Evolutionary conservation across 2,329 filamentous ascomycete genomes (phyloP), one percentile per base, ranked within the genome.

Genomic region (Aspergillus sp.): DNA sequence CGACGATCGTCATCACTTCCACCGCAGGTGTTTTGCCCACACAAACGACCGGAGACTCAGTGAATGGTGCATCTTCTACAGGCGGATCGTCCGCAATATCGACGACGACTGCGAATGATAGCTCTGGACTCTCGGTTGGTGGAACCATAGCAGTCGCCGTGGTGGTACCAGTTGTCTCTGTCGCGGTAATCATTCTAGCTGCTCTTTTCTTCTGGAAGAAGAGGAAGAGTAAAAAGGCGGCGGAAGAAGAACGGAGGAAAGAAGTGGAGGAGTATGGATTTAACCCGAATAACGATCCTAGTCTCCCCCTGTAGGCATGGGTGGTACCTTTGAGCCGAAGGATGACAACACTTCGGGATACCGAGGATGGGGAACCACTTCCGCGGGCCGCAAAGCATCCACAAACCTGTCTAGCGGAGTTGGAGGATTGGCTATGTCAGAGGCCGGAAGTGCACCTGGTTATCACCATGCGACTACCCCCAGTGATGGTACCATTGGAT

Each of bases 191-290:
- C 19, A 82, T 91, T 2, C 67, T 91, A 7, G 81, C 80, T 3
- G 86, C 83, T 6, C 75, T 96, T 27, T 90, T 87, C 66, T 81
- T 91, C 60, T 98, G 90, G 89, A 83, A 88, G 62, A 90, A 83
- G 71, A 85, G 90, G 50, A 95, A 94, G 72, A 83, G 87, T 58
- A 82, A 84, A 51, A 93, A 89, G 73, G 81, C 82, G 50, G 86
- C 85, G 10, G 89, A 93, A 61, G 93, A 96, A 63, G 82, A 90
- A 58, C 82, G 93, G 40, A 82, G 90, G 51, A 96, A 96, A 71
- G 93, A 98, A 68, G 90, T 96, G 8, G 91, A 97, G 65, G 93
- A 97, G 62, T 97, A 97, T 64, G 85, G 87, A 29, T 97, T 90
- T 74, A 97, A 97, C 66, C 93, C 93, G n/a, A 97, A 97, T 68